Conservation (phyloP, 1,284 basidiomycete species). For the Cryptococcus sp. region DNA sequence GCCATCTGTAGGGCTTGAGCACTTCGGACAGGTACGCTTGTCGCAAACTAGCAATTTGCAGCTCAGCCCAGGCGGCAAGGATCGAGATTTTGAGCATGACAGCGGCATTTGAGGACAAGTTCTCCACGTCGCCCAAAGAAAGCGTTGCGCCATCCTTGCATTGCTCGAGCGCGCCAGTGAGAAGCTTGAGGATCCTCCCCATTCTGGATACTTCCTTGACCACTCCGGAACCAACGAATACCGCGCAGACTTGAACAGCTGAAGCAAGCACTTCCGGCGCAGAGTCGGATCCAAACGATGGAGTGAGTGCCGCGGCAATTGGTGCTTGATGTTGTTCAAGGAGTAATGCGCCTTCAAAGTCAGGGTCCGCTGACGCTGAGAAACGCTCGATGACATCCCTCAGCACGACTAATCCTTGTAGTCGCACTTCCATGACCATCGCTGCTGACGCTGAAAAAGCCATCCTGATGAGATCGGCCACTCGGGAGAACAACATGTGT, state of each 20-base stretch:
- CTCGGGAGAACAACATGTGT: slow-evolving; percentile 47
- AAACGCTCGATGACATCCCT: slow-evolving; percentile 94
- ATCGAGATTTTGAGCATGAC: slow-evolving; percentile 94
- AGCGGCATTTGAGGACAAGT: slow-evolving; percentile 88
- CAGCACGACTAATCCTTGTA: slow-evolving; percentile 88
- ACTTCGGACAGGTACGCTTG: slow-evolving; percentile 80
- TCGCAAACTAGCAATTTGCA: slow-evolving; percentile 74
- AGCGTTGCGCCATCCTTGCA: slow-evolving; percentile 82
- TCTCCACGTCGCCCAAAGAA: slow-evolving; percentile 80
- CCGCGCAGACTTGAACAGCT: slow-evolving; percentile 90
- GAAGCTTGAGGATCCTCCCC: slow-evolving; percentile 89
- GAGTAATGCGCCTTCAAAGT: slow-evolving; percentile 84
- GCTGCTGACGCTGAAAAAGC: slow-evolving; percentile 97
- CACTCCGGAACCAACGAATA: slow-evolving; percentile 94
- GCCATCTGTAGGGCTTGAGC: slow-evolving; percentile 74
- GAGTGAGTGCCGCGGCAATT: slow-evolving; percentile 96
- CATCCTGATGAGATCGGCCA: slow-evolving; percentile 86
- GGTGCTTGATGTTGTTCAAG: slow-evolving; percentile 99
- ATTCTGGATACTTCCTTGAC: slow-evolving; percentile 85
- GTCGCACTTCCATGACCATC: slow-evolving; percentile 88
- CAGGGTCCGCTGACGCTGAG: slow-evolving; percentile 81
- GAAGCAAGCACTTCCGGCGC: slow-evolving; percentile 92
- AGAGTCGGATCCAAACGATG: slow-evolving; percentile 91
- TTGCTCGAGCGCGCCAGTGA: slow-evolving; percentile 86
- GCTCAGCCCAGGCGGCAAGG: slow-evolving; percentile 92